A percentile compares a stretch with the other conserved stretches of the same genome.
These are phyloP conservation scores for Biancaea sappan DNA, from an alignment of 306 rosid genomes.

Conservation along the genomic window DNA sequence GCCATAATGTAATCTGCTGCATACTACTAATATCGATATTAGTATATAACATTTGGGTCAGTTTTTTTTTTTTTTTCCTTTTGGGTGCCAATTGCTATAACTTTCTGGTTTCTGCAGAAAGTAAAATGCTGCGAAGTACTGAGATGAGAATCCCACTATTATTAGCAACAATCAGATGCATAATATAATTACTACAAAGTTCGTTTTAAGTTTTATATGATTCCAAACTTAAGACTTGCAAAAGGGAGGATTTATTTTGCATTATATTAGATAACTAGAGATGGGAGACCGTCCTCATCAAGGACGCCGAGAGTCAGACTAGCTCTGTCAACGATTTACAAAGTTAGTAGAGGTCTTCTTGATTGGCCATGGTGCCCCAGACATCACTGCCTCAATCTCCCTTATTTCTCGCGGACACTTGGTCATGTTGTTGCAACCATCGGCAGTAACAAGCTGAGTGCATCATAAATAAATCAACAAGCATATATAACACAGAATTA, in stretches of 20 bases:
- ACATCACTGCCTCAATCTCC: slow-evolving; percentile 92
- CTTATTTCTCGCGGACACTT: slow-evolving; percentile 65
- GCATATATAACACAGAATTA: slow-evolving; percentile 3
- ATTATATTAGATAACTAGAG: neutral
- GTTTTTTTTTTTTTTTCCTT: too few species aligned
- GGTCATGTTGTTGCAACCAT: slow-evolving; percentile 82
- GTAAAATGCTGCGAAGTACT: neutral
- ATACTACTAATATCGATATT: too few species aligned
- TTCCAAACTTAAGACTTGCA: neutral
- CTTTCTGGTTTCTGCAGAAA: neutral
- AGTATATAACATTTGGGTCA: too few species aligned
- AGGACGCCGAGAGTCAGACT: slow-evolving; percentile 8
- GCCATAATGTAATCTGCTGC: too few species aligned
- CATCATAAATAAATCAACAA: slow-evolving; percentile 3
- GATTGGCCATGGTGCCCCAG: slow-evolving; percentile 78
- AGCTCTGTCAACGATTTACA: slow-evolving; percentile 36
- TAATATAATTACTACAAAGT: neutral
- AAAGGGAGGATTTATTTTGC: neutral
- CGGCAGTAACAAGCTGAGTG: slow-evolving; percentile 62
- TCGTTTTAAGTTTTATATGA: too few species aligned
- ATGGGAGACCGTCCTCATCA: neutral
- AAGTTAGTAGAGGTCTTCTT: slow-evolving; percentile 31
- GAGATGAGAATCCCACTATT: neutral
- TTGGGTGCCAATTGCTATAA: neutral
- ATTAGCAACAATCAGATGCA: neutral